Conservation (phyloP, 768 basidiomycete genomes). For the Termitomyces sp. region DNA sequence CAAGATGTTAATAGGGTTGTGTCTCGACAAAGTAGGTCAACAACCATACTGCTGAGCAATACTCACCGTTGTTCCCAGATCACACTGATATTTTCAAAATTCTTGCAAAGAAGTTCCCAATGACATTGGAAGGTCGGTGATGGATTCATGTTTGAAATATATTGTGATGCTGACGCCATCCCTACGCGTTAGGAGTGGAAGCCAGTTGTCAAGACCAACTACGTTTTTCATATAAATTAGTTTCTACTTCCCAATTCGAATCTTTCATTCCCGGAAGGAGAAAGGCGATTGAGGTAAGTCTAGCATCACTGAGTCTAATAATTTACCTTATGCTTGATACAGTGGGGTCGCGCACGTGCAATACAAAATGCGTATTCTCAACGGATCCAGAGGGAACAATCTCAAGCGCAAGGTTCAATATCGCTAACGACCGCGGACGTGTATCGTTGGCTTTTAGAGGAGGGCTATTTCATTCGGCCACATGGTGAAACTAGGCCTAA, state of each 20-base stretch:
- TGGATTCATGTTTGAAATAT: not conserved
- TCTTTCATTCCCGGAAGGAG: slow-evolving; percentile 38
- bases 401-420: slow-evolving; percentile 15
- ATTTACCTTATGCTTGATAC: not conserved
- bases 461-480: slow-evolving; percentile 32
- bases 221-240: slow-evolving; percentile 38
- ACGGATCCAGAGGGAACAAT: slow-evolving; percentile 11
- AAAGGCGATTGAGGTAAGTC: slow-evolving; percentile 48
- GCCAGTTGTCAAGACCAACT: slow-evolving; percentile 17
- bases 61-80: slow-evolving; percentile 8
- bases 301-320: not conserved
- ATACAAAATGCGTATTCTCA: slow-evolving; percentile 38
- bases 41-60: slow-evolving; percentile 1
- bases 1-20: not conserved
- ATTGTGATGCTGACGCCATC: not conserved
- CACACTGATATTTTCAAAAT: slow-evolving; percentile 27
- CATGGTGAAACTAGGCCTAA: not conserved
- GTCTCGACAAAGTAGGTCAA: not conserved
- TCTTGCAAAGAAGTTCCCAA: slow-evolving; percentile 36
- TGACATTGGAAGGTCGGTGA: slow-evolving; percentile 37
- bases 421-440: slow-evolving; percentile 40
- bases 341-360: slow-evolving; percentile 49
- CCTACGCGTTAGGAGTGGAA: slow-evolving; percentile 21
- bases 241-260: slow-evolving; percentile 31
- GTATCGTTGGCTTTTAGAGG: slow-evolving; percentile 41